Conservation (phyloP, 1,284 basidiomycete genomes). For the Cerrena zonata region DNA sequence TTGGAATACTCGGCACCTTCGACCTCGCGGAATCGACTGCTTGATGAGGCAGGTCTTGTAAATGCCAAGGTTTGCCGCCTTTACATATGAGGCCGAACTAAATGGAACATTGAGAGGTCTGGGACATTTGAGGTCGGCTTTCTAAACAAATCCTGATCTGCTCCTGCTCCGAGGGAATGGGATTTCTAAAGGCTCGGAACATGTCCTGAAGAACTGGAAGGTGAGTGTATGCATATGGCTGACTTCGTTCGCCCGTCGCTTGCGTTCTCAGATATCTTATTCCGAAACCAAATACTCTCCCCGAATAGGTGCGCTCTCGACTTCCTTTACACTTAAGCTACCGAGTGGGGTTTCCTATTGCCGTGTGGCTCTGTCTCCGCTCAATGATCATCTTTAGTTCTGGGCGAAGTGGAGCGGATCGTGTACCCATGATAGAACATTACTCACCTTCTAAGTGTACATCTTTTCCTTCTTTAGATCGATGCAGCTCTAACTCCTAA, state of each 20-base stretch:
- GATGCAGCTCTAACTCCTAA: constrained; percentile 1
- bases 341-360: not conserved
- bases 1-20: not conserved
- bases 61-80: not conserved
- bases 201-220: not conserved
- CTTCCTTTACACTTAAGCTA: not conserved
- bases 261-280: not conserved
- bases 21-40: not conserved
- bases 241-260: not conserved
- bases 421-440: not conserved
- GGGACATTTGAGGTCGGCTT: too few species aligned
- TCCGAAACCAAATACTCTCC: not conserved
- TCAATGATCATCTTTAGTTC: not conserved
- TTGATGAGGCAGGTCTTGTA: not conserved
- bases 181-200: not conserved
- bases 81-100: not conserved
- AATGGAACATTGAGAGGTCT: not conserved
- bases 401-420: too few species aligned
- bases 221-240: not conserved
- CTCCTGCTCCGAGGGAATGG: too few species aligned
- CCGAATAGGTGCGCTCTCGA: not conserved
- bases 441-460: not conserved
- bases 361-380: not conserved
- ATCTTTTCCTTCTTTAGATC: not conserved
- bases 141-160: too few species aligned